These are phyloP conservation scores for Aureobasidium sp. DNA, from an alignment of 2,329 filamentous ascomycete genomes.

Conservation along the genomic window DNA sequence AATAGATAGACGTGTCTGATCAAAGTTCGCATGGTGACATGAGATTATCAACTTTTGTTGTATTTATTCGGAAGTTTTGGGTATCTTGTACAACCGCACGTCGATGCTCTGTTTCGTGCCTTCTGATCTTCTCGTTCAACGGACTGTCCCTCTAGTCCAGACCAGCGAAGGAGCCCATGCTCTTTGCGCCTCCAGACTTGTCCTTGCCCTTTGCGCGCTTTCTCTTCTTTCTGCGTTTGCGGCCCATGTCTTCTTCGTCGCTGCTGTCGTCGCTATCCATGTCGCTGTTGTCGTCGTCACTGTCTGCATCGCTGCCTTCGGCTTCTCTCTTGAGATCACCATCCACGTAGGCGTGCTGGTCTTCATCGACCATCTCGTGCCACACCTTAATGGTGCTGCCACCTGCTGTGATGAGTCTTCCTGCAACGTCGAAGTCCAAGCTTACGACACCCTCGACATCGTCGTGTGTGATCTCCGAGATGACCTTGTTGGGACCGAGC, in stretches of 20 bases:
- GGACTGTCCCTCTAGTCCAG: neutral
- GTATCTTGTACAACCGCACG: neutral
- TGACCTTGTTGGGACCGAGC: constrained; percentile 63
- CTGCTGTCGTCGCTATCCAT: constrained; percentile 29
- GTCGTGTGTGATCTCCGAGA: constrained; percentile 64
- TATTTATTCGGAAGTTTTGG: neutral
- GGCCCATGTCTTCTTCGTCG: constrained; percentile 35
- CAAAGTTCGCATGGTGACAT: too few relatives aligned
- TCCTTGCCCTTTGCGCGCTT: constrained; percentile 28
- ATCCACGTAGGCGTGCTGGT: constrained; percentile 37
- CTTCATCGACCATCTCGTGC: constrained; percentile 54
- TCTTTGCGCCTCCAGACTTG: constrained; percentile 6
- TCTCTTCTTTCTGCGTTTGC: constrained; percentile 36
- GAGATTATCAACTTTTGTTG: neutral
- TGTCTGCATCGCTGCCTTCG: constrained; percentile 41
- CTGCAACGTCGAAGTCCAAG: constrained; percentile 74
- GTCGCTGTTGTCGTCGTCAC: constrained; percentile 33
- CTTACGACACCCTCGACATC: constrained; percentile 79
- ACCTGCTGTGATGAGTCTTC: constrained; percentile 82
- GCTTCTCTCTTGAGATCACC: constrained; percentile 34
- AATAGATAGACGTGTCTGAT: too few relatives aligned
- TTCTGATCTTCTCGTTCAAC: neutral
- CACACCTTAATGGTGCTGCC: constrained; percentile 84
- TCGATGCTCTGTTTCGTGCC: neutral
- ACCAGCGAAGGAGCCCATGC: constrained; percentile 3